Evolutionary conservation across 345 rosid genomes (phyloP).

Genomic region (Garcia nutans): DNA sequence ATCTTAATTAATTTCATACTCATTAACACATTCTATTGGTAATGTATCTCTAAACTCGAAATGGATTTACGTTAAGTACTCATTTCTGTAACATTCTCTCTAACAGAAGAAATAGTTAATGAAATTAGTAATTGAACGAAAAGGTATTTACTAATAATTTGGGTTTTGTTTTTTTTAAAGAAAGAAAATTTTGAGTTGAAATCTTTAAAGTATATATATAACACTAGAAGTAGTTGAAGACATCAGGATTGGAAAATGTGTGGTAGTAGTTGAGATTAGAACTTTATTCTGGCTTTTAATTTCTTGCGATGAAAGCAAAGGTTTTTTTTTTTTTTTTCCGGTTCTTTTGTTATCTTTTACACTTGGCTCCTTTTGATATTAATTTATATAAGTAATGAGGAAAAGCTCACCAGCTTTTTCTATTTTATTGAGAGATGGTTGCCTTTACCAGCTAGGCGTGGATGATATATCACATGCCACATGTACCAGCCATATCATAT

Average conservation of each 20-base stretch:
- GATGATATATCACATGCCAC: slow-evolving; percentile 5
- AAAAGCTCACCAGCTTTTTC: slow-evolving; percentile 23
- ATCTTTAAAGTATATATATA: too few relatives aligned
- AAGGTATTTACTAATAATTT: background rate
- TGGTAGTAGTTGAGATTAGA: background rate
- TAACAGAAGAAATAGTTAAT: too few relatives aligned
- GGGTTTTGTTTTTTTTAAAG: background rate
- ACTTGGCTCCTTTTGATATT: background rate
- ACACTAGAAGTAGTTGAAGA: slow-evolving; percentile 11
- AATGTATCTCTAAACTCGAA: too few relatives aligned
- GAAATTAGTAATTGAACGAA: too few relatives aligned
- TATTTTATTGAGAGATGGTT: background rate
- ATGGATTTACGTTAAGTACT: too few relatives aligned
- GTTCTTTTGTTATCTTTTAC: background rate
- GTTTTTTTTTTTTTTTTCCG: background rate
- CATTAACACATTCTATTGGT: too few relatives aligned
- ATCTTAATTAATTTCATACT: too few relatives aligned
- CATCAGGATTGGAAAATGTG: slow-evolving; percentile 17
- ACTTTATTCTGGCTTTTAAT: slow-evolving; percentile 5
- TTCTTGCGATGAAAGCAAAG: slow-evolving; percentile 22
- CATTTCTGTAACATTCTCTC: too few relatives aligned
- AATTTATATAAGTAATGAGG: slow-evolving; percentile 9
- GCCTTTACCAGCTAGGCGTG: slow-evolving; percentile 7
- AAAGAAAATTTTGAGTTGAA: background rate
- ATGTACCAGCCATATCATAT: background rate